A percentile compares a stretch with the other conserved stretches of the same genome.
phyloP scores from a whole-genome alignment of 2,329 filamentous ascomycete species.

The Aspergillus piperis region DNA sequence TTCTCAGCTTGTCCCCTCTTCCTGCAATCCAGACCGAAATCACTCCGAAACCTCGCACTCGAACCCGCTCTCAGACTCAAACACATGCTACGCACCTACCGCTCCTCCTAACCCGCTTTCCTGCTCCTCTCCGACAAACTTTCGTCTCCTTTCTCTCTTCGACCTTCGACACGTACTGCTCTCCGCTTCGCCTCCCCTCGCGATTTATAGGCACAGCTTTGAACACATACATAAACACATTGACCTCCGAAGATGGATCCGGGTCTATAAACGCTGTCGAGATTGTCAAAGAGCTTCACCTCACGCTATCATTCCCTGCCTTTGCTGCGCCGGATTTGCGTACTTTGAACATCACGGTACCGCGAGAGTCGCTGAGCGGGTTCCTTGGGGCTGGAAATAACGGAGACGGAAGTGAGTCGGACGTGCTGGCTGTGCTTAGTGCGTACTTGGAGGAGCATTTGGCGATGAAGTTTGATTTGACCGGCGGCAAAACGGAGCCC shows the following conservation, averaged over 20 bases:
- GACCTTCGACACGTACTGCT: slow-evolving; percentile 54
- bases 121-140: slow-evolving; percentile 50
- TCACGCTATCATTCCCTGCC: slow-evolving; percentile 41
- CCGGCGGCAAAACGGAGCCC: slow-evolving; percentile 1
- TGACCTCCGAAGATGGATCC: neutral
- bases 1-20: slow-evolving; percentile 42
- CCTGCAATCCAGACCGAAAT: neutral
- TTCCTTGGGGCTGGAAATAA: slow-evolving; percentile 20
- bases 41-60: neutral
- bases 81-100: slow-evolving; percentile 50
- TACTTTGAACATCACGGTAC: slow-evolving; percentile 37
- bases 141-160: slow-evolving; percentile 52
- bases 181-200: slow-evolving; percentile 47
- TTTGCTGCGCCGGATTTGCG: slow-evolving; percentile 38
- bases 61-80: neutral
- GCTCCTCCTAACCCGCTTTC: slow-evolving; percentile 54
- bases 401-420: slow-evolving; percentile 10
- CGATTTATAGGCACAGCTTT: slow-evolving; percentile 48
- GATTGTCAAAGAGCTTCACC: slow-evolving; percentile 41
- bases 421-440: slow-evolving; percentile 32
- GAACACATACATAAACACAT: slow-evolving; percentile 38
- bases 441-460: slow-evolving; percentile 41
- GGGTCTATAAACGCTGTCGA: slow-evolving; percentile 26
- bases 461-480: slow-evolving; percentile 42
- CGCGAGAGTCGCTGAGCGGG: slow-evolving; percentile 28